phyloP scores from a whole-genome alignment of 768 basidiomycete genomes.

The Gymnopilus dilepis region DNA sequence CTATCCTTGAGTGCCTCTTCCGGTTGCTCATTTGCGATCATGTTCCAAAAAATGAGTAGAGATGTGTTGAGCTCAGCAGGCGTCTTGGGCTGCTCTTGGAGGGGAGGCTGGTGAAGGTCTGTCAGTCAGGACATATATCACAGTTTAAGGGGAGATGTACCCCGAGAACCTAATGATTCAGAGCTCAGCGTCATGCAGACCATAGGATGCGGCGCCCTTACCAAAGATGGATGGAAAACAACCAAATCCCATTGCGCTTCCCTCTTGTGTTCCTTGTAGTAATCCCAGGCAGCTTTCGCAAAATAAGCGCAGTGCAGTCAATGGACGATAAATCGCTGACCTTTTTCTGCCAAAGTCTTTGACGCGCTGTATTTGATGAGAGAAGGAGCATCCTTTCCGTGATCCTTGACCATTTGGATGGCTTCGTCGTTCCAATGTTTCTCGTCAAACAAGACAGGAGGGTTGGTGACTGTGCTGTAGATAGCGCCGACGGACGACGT shows the following conservation, averaged over 20 bases:
- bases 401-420: constrained; percentile 50
- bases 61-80: constrained; percentile 10
- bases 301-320: background rate
- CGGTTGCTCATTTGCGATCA: constrained; percentile 25
- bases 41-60: constrained; percentile 4
- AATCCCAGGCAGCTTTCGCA: constrained; percentile 45
- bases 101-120: constrained; percentile 1
- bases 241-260: constrained; percentile 55
- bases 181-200: background rate
- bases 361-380: constrained; percentile 56
- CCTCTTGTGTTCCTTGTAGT: constrained; percentile 46
- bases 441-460: constrained; percentile 44
- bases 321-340: constrained; percentile 25
- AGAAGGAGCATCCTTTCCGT: constrained; percentile 49
- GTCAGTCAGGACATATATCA: background rate
- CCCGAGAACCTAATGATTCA: constrained; percentile 1
- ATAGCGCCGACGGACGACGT: constrained; percentile 62
- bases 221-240: constrained; percentile 53
- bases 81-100: constrained; percentile 9
- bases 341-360: constrained; percentile 67
- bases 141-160: background rate
- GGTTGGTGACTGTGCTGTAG: constrained; percentile 30
- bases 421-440: constrained; percentile 64
- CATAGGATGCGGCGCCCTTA: background rate
- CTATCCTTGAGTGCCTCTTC: constrained; percentile 31